Conservation (phyloP, 2,329 filamentous ascomycete genomes). For the Ophiostoma sp. region DNA sequence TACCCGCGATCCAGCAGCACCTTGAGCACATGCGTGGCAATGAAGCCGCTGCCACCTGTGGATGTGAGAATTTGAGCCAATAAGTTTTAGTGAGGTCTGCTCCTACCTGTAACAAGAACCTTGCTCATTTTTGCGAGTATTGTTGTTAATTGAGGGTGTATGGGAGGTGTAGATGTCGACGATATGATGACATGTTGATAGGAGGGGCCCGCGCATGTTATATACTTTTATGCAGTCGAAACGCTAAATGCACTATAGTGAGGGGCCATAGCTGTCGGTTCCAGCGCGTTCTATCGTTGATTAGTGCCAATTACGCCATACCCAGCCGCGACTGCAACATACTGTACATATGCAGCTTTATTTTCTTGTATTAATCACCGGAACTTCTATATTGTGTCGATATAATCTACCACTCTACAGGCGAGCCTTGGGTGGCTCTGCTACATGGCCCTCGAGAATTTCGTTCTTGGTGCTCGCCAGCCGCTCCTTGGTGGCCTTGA, state of each 20-base stretch:
- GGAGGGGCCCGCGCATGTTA: neutral
- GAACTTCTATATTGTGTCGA: too few relatives aligned
- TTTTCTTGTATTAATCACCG: neutral
- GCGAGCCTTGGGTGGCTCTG: neutral
- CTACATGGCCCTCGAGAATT: neutral
- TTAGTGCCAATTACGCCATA: neutral
- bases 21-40: constrained; percentile 50
- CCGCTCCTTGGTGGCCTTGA: neutral
- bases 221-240: neutral
- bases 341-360: neutral
- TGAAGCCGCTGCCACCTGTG: constrained; percentile 49
- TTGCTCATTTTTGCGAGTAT: constrained; percentile 39
- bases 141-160: neutral
- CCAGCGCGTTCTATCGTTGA: neutral
- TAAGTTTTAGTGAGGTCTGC: neutral
- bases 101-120: constrained; percentile 43
- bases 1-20: constrained; percentile 44
- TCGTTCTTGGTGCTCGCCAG: constrained; percentile 2
- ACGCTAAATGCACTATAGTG: neutral
- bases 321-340: neutral
- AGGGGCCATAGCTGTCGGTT: neutral
- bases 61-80: neutral
- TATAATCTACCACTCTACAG: neutral
- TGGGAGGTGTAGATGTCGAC: neutral
- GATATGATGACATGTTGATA: neutral